phyloP scores from a whole-genome alignment of 139 green algal species.

The Volvox africanus region DNA sequence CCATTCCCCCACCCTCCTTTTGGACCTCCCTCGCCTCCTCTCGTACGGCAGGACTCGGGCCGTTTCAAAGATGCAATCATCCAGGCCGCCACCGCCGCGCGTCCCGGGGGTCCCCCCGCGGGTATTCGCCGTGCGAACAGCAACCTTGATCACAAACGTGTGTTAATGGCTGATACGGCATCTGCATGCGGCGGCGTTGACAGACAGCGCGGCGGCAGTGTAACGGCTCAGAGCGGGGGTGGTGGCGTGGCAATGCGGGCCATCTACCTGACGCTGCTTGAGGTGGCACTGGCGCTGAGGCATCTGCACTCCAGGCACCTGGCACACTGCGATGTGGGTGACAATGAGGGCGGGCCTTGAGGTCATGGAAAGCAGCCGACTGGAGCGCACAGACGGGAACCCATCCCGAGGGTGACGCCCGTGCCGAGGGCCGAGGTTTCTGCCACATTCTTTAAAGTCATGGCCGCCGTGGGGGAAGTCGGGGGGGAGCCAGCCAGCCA shows the following conservation, averaged over 20 bases:
- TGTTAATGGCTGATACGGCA: neutral
- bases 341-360: neutral
- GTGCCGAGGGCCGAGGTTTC: too few species aligned
- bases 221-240: neutral
- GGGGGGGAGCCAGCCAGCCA: too few species aligned
- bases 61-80: conserved; percentile 9
- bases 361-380: conserved; percentile 61
- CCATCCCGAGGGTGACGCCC: too few species aligned
- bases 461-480: too few species aligned
- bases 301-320: conserved; percentile 84
- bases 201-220: neutral
- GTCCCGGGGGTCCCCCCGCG: neutral
- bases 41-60: neutral
- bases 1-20: neutral
- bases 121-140: neutral
- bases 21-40: neutral
- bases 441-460: too few species aligned
- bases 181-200: neutral
- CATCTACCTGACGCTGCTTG: conserved; percentile 48
- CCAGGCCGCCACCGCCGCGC: neutral
- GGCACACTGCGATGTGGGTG: conserved; percentile 84
- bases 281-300: conserved; percentile 50
- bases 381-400: too few species aligned
- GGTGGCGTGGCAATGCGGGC: neutral
- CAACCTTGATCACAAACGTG: neutral